Base-by-base conservation (phyloP, 2,329 filamentous ascomycete species). In the Davidsoniella australis region DNA sequence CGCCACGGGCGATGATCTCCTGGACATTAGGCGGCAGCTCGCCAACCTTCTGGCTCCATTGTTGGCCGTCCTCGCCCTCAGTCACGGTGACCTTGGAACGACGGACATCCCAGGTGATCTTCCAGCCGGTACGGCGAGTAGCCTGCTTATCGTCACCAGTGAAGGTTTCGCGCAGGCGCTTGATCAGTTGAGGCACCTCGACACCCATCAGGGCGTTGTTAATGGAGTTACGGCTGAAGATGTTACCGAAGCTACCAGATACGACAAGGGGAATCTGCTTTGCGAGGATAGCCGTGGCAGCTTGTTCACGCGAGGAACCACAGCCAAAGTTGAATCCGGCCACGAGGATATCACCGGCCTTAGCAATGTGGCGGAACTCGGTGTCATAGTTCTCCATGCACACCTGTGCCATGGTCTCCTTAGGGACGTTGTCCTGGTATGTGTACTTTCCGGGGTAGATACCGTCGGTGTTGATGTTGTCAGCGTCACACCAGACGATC, bases 341-440 rank as follows among this genome's bases (percentile, higher is more conserved):
- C 0, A 95, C 87, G 1, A 95, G 73, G 49, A 95, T 85, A 58
- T 96, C 88, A 45, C 77, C 78, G 0, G 75, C 60, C 55, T 73
- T 73, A 42, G 82, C 80, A 36, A 80, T 68, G 1, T 65, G 62
- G 8, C 70, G 63, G 61, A 95, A 95, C 0, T 68, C 61, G 0
- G 73, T 66, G 61, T 96, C 89, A 66, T 94, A 96, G 70, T 96
- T 96, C 61, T 82, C 75, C 87, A 96, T 95, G 64, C 83, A 88
- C 0, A 88, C 87, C 56, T 83, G 69, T 0, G 86, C 85, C 89
- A 96, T 95, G 50, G 77, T 77, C 54, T 85, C 81, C 0, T 66
- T 68, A 0, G 82, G 67, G 1, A 96, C 71, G 58, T 84, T 74
- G 60, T 96, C 88, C 61, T 93, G 85, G 64, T 96, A 96, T 0